These are phyloP conservation scores for Plantago elongata DNA, from an alignment of 257 asterid genomes.

Conservation along the genomic window DNA sequence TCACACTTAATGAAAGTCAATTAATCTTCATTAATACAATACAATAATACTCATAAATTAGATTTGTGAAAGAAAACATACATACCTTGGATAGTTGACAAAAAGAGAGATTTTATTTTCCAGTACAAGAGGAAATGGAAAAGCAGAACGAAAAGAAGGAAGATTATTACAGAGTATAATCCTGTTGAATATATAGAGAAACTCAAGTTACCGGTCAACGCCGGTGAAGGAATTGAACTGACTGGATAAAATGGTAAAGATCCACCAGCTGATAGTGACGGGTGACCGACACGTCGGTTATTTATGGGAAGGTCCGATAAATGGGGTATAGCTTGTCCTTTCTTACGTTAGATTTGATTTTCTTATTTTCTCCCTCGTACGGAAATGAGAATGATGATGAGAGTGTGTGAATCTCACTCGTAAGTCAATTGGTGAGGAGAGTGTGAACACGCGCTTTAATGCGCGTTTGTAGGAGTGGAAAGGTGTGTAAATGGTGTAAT, in stretches of 20 bases:
- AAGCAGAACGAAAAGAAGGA: too few relatives aligned
- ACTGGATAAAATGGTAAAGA: slow-evolving; percentile 17
- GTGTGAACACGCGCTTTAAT: too few relatives aligned
- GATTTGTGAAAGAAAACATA: too few relatives aligned
- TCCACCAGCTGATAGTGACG: slow-evolving; percentile 20
- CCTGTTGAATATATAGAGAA: too few relatives aligned
- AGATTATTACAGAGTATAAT: too few relatives aligned
- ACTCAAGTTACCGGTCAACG: slow-evolving; percentile 25
- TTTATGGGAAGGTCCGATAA: slow-evolving; percentile 47
- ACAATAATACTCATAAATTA: too few relatives aligned
- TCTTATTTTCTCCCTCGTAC: not conserved
- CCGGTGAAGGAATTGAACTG: slow-evolving; percentile 17
- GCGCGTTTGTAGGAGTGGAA: too few relatives aligned
- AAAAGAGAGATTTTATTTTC: too few relatives aligned
- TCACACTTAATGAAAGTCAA: too few relatives aligned
- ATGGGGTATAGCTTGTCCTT: slow-evolving; percentile 22
- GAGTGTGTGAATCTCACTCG: slow-evolving; percentile 11
- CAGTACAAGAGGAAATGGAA: too few relatives aligned
- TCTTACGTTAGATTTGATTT: slow-evolving; percentile 12
- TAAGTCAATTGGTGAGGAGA: not conserved
- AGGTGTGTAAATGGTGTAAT: not conserved
- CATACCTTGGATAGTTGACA: too few relatives aligned
- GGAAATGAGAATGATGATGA: not conserved
- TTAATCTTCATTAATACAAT: too few relatives aligned
- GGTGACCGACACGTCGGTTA: slow-evolving; percentile 62